Percentiles rank a stretch among this genome's conserved stretches.
Evolutionary conservation across 1,284 basidiomycete species (phyloP).

Genomic region (Neolentinus lepideus): DNA sequence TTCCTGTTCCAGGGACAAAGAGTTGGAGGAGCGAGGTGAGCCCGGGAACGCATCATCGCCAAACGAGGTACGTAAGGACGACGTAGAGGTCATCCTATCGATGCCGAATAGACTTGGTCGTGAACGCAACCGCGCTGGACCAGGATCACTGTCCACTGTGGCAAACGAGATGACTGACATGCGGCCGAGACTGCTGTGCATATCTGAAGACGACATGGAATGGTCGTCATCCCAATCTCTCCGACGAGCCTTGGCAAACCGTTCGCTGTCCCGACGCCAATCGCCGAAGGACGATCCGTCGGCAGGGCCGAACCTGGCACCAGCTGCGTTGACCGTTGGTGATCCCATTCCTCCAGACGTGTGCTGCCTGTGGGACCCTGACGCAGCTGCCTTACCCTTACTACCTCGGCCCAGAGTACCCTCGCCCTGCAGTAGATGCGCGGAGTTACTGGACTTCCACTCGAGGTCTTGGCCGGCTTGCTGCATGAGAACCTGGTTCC

Average conservation of each 20-base stretch:
- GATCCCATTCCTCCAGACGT: conserved; percentile 32
- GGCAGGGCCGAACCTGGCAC: conserved; percentile 43
- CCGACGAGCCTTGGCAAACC: conserved; percentile 71
- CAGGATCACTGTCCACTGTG: conserved; percentile 79
- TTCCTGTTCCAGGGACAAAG: conserved; percentile 76
- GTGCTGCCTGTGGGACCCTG: conserved; percentile 55
- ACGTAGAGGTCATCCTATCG: conserved; percentile 68
- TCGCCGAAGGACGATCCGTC: conserved; percentile 31
- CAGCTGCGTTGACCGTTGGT: conserved; percentile 48
- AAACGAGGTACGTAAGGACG: conserved; percentile 57
- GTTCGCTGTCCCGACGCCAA: conserved; percentile 48
- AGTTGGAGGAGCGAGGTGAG: conserved; percentile 75
- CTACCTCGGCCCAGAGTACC: conserved; percentile 25
- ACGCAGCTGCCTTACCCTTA: conserved; percentile 44
- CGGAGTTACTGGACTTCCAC: conserved; percentile 33
- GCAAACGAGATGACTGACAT: conserved; percentile 72
- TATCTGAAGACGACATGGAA: conserved; percentile 82
- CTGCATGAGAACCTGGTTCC: conserved; percentile 65
- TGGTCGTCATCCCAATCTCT: conserved; percentile 85
- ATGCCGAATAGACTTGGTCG: conserved; percentile 55
- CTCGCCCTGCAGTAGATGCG: conserved; percentile 18
- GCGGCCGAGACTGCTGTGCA: conserved; percentile 65
- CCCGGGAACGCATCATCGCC: conserved; percentile 58
- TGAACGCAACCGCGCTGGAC: conserved; percentile 59
- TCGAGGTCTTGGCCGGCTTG: conserved; percentile 48